Percentiles rank a stretch among this genome's conserved stretches.
phyloP scores from a whole-genome alignment of 192 early-diverging fungal genomes.

The Fimicolochytrium jonesii region DNA sequence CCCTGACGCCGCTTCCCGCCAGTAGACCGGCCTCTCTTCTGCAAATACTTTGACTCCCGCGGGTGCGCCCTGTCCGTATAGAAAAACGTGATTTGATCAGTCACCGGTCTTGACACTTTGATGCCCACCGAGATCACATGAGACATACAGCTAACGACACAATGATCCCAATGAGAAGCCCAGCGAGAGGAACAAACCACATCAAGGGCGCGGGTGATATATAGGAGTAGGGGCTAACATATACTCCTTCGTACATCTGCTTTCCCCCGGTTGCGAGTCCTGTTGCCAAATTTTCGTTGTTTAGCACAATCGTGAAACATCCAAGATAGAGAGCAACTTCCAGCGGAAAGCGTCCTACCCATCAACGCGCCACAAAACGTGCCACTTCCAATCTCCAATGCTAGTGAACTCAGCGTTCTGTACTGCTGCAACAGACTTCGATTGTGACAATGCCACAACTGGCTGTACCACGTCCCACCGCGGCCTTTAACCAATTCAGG shows the following conservation, averaged over 20 bases:
- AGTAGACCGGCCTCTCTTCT: constrained; percentile 44
- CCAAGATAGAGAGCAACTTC: background rate
- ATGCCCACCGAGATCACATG: too few relatives aligned
- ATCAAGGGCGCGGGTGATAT: constrained; percentile 39
- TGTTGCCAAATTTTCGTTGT: background rate
- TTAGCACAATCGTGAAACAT: background rate
- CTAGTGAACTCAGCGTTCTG: constrained; percentile 11
- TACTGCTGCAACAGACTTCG: constrained; percentile 37
- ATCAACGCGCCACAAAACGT: constrained; percentile 38
- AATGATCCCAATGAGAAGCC: background rate
- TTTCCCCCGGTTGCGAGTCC: background rate
- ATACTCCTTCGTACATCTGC: constrained; percentile 37
- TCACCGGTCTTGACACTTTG: too few relatives aligned
- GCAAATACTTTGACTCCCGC: constrained; percentile 49
- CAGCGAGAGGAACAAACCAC: constrained; percentile 31
- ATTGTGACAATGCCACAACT: constrained; percentile 33
- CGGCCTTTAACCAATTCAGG: constrained; percentile 31
- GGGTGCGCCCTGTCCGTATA: constrained; percentile 21
- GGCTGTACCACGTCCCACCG: constrained; percentile 27
- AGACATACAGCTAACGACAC: background rate
- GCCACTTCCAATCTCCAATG: constrained; percentile 42
- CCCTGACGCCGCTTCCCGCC: constrained; percentile 45
- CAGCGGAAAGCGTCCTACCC: constrained; percentile 30
- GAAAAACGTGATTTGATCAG: background rate
- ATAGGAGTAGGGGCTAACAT: constrained; percentile 33